Conservation (phyloP, 2,329 filamentous ascomycete genomes). For the Aspergillus sp. region DNA sequence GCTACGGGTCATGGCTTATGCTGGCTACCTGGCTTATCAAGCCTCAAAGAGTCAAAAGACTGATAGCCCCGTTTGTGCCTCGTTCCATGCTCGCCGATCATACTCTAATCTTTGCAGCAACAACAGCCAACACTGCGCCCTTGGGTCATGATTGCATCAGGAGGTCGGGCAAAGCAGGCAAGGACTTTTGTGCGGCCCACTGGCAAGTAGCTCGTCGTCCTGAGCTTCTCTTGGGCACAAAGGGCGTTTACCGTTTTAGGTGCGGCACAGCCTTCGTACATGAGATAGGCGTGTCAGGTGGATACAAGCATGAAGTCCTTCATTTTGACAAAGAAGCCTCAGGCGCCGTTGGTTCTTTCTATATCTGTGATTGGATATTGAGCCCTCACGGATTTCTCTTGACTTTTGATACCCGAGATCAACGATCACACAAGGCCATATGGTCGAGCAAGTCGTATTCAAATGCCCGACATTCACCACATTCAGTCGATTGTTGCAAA, state of each 20-base stretch:
- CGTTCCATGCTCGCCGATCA: neutral
- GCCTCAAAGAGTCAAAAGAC: neutral
- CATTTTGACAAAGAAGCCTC: neutral
- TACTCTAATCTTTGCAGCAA: neutral
- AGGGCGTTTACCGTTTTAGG: conserved; percentile 5
- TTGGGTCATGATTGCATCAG: conserved; percentile 1
- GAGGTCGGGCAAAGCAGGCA: neutral
- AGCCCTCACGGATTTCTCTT: neutral
- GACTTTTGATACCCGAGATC: neutral
- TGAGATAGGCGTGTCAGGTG: neutral
- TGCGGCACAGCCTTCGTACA: conserved; percentile 21
- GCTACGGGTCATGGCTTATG: neutral
- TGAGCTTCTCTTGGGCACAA: neutral
- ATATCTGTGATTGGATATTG: neutral
- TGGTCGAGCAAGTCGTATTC: neutral
- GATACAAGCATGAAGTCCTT: neutral
- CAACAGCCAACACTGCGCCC: neutral
- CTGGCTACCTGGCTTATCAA: neutral
- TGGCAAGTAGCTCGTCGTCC: no score
- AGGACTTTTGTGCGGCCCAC: neutral
- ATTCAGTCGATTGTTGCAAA: neutral
- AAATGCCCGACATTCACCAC: neutral
- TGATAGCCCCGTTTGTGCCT: neutral
- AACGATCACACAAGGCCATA: neutral
- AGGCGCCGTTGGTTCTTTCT: neutral